A percentile compares a stretch with the other conserved stretches of the same genome.
These are phyloP conservation scores for Paradendryphiella salina DNA, from an alignment of 2,329 filamentous ascomycete genomes.

Conservation along the genomic window DNA sequence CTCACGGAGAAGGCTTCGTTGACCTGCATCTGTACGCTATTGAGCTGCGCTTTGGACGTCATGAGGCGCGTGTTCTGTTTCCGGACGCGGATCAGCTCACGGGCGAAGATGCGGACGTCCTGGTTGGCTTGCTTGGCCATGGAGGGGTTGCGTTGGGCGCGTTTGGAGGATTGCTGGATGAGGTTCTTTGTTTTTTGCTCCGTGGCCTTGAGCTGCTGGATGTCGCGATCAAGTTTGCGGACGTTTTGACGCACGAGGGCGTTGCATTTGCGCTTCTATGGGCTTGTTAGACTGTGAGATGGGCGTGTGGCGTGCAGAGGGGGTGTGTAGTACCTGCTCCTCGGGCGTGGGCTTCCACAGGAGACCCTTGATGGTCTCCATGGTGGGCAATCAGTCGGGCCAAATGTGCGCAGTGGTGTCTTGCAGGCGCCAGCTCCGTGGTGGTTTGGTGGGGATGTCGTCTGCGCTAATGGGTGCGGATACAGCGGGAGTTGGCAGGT, in stretches of 20 bases:
- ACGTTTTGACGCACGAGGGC: slow-evolving; percentile 84
- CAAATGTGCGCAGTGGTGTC: neutral
- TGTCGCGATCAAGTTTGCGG: slow-evolving; percentile 93
- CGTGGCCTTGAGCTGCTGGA: slow-evolving; percentile 73
- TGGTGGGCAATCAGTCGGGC: slow-evolving; percentile 47
- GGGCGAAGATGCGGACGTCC: slow-evolving; percentile 85
- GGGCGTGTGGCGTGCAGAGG: neutral
- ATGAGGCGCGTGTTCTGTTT: slow-evolving; percentile 73
- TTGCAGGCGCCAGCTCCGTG: neutral
- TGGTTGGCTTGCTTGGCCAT: slow-evolving; percentile 76
- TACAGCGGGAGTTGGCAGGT: slow-evolving; percentile 4
- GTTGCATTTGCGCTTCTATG: slow-evolving; percentile 92
- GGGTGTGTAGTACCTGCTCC: slow-evolving; percentile 69
- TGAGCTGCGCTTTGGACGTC: slow-evolving; percentile 88
- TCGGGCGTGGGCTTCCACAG: slow-evolving; percentile 93
- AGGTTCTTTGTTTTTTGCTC: slow-evolving; percentile 75
- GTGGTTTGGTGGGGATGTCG: neutral
- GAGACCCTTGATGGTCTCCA: slow-evolving; percentile 85
- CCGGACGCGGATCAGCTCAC: slow-evolving; percentile 81
- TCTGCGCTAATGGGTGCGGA: slow-evolving; percentile 5
- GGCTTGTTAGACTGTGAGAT: slow-evolving; percentile 15
- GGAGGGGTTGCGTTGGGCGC: slow-evolving; percentile 77
- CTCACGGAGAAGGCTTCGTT: slow-evolving; percentile 93
- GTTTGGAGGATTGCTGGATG: slow-evolving; percentile 80
- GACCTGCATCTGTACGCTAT: slow-evolving; percentile 95